phyloP scores from a whole-genome alignment of 202 grass and related monocot species.

The Panicum hallii region DNA sequence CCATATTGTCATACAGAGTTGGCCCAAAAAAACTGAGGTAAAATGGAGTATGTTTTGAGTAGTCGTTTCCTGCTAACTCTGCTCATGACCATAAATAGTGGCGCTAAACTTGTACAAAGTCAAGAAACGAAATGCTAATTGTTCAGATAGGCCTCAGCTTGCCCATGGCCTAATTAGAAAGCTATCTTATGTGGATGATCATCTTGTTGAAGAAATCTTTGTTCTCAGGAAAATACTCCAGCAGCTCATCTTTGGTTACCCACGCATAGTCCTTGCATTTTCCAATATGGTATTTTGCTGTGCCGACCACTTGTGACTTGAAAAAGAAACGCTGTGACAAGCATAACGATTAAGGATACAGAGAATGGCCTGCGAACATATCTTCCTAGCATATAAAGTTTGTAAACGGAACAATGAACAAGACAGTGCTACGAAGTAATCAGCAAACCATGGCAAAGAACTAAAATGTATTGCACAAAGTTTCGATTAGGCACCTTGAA shows the following conservation, averaged over 20 bases:
- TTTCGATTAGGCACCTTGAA: conserved; percentile 69
- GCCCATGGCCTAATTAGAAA: background rate
- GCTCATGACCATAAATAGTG: background rate
- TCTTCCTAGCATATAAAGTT: background rate
- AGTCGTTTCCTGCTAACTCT: background rate
- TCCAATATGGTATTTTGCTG: conserved; percentile 62
- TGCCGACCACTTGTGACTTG: conserved; percentile 93
- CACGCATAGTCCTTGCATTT: conserved; percentile 84
- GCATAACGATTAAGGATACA: conserved; percentile 26
- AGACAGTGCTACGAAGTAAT: background rate
- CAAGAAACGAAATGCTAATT: conserved; percentile 26
- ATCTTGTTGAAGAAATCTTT: conserved; percentile 79
- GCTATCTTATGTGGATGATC: conserved; percentile 88
- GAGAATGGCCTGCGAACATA: background rate
- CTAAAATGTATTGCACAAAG: background rate
- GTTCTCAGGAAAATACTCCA: conserved; percentile 83
- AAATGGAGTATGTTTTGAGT: background rate
- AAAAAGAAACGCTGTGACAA: conserved; percentile 90
- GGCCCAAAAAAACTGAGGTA: background rate
- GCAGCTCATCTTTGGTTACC: conserved; percentile 93
- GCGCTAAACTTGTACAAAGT: conserved; percentile 2
- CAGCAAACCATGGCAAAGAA: conserved; percentile 26
- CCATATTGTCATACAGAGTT: background rate
- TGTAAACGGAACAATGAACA: background rate
- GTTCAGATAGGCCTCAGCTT: conserved; percentile 10